These are phyloP conservation scores for Auriscalpium vulgare DNA, from an alignment of 768 basidiomycete genomes.

Conservation along the genomic window DNA sequence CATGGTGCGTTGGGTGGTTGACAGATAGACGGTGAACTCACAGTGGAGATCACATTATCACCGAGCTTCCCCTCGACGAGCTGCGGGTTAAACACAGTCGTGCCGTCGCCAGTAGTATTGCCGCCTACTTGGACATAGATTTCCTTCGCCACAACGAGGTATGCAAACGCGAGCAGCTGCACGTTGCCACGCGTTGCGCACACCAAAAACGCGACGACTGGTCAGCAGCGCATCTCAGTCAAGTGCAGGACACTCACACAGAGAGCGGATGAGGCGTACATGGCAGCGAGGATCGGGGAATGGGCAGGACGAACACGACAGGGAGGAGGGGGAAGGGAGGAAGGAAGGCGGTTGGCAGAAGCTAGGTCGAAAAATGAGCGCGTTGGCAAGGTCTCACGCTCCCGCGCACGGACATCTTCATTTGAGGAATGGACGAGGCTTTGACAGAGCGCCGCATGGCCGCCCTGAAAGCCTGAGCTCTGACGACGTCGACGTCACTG, in stretches of 20 bases:
- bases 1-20: conserved; percentile 30
- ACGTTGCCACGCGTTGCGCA: not conserved
- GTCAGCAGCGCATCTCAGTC: no score
- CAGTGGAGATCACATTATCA: conserved; percentile 51
- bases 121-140: conserved; percentile 39
- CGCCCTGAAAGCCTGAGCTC: not conserved
- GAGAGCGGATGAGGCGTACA: not conserved
- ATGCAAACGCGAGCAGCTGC: conserved; percentile 11
- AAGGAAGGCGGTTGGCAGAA: not conserved
- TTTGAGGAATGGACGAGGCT: not conserved
- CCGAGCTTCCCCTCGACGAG: conserved; percentile 35
- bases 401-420: not conserved
- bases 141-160: conserved; percentile 25
- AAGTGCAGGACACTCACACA: not conserved
- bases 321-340: not conserved
- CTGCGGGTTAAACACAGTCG: conserved; percentile 38
- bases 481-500: not conserved
- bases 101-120: conserved; percentile 36
- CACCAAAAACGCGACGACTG: not conserved
- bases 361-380: not conserved
- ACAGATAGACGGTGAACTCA: conserved; percentile 18
- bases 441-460: not conserved
- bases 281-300: not conserved
- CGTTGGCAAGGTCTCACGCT: not conserved
- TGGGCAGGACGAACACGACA: not conserved